phyloP scores from a whole-genome alignment of 2,329 filamentous ascomycete genomes.

The Ilyonectria robusta region DNA sequence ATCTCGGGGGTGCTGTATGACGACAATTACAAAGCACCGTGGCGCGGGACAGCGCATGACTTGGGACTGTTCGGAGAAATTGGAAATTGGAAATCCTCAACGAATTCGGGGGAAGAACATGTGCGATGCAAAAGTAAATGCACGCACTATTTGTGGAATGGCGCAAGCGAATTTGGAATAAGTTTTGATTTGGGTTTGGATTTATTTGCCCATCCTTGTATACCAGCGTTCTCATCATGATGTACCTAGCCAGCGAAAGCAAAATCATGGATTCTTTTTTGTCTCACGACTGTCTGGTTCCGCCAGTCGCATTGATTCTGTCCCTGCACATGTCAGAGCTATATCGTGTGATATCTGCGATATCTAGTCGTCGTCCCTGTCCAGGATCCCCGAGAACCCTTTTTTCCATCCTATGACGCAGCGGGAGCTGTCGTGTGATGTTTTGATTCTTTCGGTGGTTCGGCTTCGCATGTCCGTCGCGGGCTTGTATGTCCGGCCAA shows the following conservation, averaged over 20 bases:
- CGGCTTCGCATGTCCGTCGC: neutral
- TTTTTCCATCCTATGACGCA: neutral
- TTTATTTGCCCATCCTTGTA: constrained; percentile 8
- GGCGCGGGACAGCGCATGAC: constrained; percentile 1
- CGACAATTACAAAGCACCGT: constrained; percentile 10
- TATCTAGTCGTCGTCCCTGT: no score
- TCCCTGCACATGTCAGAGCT: neutral
- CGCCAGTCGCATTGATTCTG: neutral
- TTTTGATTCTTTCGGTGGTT: neutral
- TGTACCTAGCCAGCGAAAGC: constrained; percentile 12
- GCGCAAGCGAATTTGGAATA: constrained; percentile 19
- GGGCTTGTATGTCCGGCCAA: neutral
- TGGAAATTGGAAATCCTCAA: constrained; percentile 8
- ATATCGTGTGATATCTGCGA: neutral
- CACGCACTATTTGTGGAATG: constrained; percentile 10
- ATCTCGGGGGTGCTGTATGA: constrained; percentile 8
- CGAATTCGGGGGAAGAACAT: neutral
- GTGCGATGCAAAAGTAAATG: constrained; percentile 14
- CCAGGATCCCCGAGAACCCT: neutral
- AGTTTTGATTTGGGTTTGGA: constrained; percentile 8
- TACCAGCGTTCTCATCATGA: constrained; percentile 7
- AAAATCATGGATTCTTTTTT: constrained; percentile 12
- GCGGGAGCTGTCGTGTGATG: neutral
- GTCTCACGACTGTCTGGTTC: neutral
- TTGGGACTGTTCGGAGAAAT: neutral